Evolutionary conservation across 2,329 filamentous ascomycete species (phyloP).

Genomic region (Colletotrichum tofieldiae): DNA sequence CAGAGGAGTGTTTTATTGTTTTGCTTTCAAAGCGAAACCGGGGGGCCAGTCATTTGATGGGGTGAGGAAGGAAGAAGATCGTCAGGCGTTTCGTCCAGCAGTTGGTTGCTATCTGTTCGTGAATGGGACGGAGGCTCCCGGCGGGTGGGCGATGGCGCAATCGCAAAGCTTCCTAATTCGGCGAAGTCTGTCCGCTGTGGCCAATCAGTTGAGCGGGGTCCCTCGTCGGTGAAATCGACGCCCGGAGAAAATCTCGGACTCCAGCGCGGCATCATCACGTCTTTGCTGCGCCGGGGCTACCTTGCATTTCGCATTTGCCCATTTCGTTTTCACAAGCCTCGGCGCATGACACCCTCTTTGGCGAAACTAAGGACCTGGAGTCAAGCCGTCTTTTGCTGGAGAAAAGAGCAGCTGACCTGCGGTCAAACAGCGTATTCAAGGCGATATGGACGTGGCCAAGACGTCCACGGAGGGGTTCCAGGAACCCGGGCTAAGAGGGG

Average conservation of each 20-base stretch:
- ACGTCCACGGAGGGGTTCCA: constrained; percentile 13
- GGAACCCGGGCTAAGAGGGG: constrained; percentile 3
- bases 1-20: constrained; percentile 8
- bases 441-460: not conserved
- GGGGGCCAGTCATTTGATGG: constrained; percentile 23
- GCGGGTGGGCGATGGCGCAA: constrained; percentile 42
- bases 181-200: constrained; percentile 32
- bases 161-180: constrained; percentile 43
- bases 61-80: constrained; percentile 31
- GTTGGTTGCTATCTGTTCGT: constrained; percentile 4
- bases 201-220: constrained; percentile 36
- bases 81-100: constrained; percentile 34
- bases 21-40: constrained; percentile 27
- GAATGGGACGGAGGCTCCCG: constrained; percentile 34
- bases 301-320: constrained; percentile 26
- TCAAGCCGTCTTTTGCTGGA: constrained; percentile 1
- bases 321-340: constrained; percentile 13
- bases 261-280: constrained; percentile 12
- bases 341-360: constrained; percentile 21
- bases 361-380: not conserved
- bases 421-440: constrained; percentile 6
- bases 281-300: constrained; percentile 24
- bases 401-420: constrained; percentile 12
- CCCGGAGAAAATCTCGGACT: constrained; percentile 40
- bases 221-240: constrained; percentile 19